phyloP scores from a whole-genome alignment of 129 eudicot species.

The Helichrysum umbraculigerum region DNA sequence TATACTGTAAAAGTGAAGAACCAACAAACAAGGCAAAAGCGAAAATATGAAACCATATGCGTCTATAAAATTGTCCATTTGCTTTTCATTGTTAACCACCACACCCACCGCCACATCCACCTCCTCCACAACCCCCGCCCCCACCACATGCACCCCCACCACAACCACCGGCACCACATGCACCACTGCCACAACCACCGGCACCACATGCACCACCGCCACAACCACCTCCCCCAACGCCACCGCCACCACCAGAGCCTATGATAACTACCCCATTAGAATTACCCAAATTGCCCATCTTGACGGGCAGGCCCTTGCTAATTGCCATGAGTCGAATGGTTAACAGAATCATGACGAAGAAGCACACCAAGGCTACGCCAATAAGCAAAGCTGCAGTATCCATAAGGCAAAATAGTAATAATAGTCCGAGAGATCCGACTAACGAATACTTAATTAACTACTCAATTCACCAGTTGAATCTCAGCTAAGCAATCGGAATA shows the following conservation, averaged over 20 bases:
- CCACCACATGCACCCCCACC: background rate
- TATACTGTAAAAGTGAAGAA: background rate
- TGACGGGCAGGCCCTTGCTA: background rate
- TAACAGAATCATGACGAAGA: background rate
- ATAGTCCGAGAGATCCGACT: background rate
- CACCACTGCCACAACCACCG: background rate
- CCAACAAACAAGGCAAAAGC: background rate
- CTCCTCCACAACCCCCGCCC: background rate
- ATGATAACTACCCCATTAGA: background rate
- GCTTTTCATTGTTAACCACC: background rate
- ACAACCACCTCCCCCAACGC: background rate
- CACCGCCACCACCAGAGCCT: background rate
- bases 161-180: background rate
- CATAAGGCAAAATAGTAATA: background rate
- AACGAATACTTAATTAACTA: no score
- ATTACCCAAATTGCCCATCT: background rate
- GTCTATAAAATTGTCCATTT: background rate
- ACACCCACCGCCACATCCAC: background rate
- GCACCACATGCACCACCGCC: no score
- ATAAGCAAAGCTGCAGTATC: background rate
- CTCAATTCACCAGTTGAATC: background rate
- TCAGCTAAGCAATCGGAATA: background rate
- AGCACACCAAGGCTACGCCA: background rate
- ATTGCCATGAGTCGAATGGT: background rate
- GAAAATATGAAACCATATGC: background rate